Percentiles rank a stretch among this genome's conserved stretches.
Conservation (phyloP, 805 yeast genomes). For the Candida nanaspora region DNA sequence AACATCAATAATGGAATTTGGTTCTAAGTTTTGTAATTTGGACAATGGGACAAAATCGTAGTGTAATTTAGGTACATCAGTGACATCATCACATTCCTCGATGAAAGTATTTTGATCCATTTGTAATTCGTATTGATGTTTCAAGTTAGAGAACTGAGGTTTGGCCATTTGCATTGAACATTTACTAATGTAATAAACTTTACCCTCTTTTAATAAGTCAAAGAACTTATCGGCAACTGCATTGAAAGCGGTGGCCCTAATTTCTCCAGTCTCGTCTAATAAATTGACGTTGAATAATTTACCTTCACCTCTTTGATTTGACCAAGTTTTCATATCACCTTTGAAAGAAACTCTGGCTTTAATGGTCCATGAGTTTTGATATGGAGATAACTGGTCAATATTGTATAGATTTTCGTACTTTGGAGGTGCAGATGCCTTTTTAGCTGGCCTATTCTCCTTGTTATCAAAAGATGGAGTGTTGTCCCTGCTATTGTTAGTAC, state of each 20-base stretch:
- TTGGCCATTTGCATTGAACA: constrained; percentile 79
- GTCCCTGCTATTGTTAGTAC: background rate
- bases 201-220: constrained; percentile 77
- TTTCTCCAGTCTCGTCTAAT: constrained; percentile 92
- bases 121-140: constrained; percentile 82
- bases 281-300: constrained; percentile 82
- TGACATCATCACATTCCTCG: constrained; percentile 51
- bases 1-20: constrained; percentile 73
- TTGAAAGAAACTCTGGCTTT: constrained; percentile 88
- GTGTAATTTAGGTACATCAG: constrained; percentile 70
- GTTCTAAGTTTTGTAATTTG: constrained; percentile 58
- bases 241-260: constrained; percentile 90
- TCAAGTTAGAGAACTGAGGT: constrained; percentile 75
- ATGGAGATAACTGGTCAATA: constrained; percentile 86
- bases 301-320: constrained; percentile 82
- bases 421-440: constrained; percentile 13
- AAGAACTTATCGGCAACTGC: constrained; percentile 75
- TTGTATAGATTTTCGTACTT: constrained; percentile 46
- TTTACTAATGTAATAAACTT: constrained; percentile 77
- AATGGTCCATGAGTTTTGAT: constrained; percentile 85
- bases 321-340: constrained; percentile 83
- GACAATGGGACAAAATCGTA: constrained; percentile 70
- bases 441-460: no score
- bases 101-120: constrained; percentile 75
- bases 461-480: constrained; percentile 6